Percentiles rank a stretch among this genome's conserved stretches.
Evolutionary conservation across 2,329 filamentous ascomycete species (phyloP).

Genomic region (Scopulariopsis brevicaulis): DNA sequence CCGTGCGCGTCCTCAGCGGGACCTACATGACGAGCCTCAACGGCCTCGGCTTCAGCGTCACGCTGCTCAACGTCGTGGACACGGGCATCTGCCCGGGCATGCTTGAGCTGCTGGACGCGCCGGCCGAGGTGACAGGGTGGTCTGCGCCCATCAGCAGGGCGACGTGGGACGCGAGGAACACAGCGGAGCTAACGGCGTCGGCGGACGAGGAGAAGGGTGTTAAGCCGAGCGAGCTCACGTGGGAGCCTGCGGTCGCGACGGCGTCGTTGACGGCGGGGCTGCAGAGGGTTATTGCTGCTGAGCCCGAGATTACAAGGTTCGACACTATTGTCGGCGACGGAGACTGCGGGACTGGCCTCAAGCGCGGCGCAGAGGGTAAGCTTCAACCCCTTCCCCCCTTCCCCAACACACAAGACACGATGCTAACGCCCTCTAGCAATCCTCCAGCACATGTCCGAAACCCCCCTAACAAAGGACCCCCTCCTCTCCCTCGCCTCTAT

Average conservation of each 20-base stretch:
- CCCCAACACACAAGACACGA: background rate
- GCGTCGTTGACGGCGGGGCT: slow-evolving; percentile 44
- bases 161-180: slow-evolving; percentile 51
- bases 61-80: slow-evolving; percentile 52
- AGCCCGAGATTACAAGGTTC: slow-evolving; percentile 61
- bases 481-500: slow-evolving; percentile 40
- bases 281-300: slow-evolving; percentile 49
- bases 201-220: slow-evolving; percentile 17
- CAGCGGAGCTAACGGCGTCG: slow-evolving; percentile 25
- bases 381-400: background rate
- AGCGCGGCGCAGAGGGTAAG: slow-evolving; percentile 70
- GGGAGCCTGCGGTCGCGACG: slow-evolving; percentile 39
- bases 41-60: slow-evolving; percentile 64
- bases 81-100: slow-evolving; percentile 49
- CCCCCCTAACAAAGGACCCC: slow-evolving; percentile 35
- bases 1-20: slow-evolving; percentile 54
- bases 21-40: slow-evolving; percentile 74
- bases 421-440: slow-evolving; percentile 26
- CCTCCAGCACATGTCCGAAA: slow-evolving; percentile 33
- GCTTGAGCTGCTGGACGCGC: slow-evolving; percentile 59
- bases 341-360: slow-evolving; percentile 78
- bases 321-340: slow-evolving; percentile 84
- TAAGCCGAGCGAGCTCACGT: slow-evolving; percentile 34
- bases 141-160: slow-evolving; percentile 47
- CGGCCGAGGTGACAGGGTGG: slow-evolving; percentile 62